Percentiles rank a stretch among this genome's conserved stretches.
phyloP scores from a whole-genome alignment of 805 yeast genomes.

The Saturnispora ahearnii region DNA sequence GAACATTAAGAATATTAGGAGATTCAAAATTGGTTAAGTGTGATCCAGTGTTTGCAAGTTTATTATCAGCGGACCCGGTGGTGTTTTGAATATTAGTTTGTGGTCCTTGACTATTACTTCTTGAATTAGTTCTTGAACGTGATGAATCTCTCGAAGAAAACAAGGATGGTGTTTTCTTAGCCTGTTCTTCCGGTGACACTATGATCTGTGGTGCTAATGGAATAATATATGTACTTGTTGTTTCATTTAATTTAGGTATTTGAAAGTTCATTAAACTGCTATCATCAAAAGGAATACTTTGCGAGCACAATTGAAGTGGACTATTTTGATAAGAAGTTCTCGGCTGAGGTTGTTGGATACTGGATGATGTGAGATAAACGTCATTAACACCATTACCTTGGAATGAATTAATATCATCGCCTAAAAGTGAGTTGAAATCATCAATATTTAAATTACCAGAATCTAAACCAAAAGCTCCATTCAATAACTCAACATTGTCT shows the following conservation, averaged over 20 bases:
- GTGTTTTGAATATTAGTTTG: neutral
- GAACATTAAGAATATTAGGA: neutral
- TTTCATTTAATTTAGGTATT: slow-evolving; percentile 1
- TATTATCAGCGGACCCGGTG: neutral
- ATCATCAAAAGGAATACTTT: too few relatives aligned
- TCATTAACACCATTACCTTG: neutral
- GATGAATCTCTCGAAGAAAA: slow-evolving; percentile 1
- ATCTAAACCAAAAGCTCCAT: neutral
- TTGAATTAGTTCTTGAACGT: neutral
- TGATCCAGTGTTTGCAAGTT: neutral
- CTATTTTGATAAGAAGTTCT: neutral
- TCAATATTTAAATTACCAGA: neutral
- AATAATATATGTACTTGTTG: slow-evolving; percentile 1
- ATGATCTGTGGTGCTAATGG: slow-evolving; percentile 4
- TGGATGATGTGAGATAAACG: too few relatives aligned
- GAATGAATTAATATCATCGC: neutral
- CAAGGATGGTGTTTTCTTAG: slow-evolving; percentile 3
- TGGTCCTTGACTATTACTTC: neutral
- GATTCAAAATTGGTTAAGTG: neutral
- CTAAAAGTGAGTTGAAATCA: slow-evolving; percentile 3
- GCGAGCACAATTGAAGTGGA: neutral
- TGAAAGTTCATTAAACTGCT: neutral
- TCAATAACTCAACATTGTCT: neutral
- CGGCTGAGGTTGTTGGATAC: too few relatives aligned
- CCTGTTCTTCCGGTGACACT: slow-evolving; percentile 6